phyloP scores from a whole-genome alignment of 345 rosid genomes.

The Anastatica hierochuntica region DNA sequence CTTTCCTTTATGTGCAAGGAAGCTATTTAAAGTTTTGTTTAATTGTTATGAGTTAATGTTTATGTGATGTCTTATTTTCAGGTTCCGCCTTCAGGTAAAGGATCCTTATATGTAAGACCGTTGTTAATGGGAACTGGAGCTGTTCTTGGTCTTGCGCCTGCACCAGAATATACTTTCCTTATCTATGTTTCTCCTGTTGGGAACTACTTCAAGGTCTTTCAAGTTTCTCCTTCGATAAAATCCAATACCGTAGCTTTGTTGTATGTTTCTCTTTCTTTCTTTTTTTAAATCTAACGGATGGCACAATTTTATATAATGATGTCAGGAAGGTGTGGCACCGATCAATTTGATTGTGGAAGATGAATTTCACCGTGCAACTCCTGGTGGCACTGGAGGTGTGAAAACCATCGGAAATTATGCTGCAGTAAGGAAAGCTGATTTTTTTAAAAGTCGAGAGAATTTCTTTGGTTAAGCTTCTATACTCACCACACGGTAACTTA shows the following conservation, averaged over 20 bases:
- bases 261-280: no score
- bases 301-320: neutral
- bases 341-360: constrained; percentile 26
- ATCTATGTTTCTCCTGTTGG: constrained; percentile 93
- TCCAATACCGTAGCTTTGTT: no score
- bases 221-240: neutral
- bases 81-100: constrained; percentile 94
- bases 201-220: constrained; percentile 77
- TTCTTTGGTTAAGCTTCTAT: neutral
- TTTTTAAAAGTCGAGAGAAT: neutral
- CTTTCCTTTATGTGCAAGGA: neutral
- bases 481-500: neutral
- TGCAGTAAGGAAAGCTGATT: constrained; percentile 42
- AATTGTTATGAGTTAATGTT: neutral
- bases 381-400: constrained; percentile 97
- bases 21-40: neutral
- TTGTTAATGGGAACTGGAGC: constrained; percentile 96
- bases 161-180: constrained; percentile 89
- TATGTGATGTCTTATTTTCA: constrained; percentile 24
- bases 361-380: constrained; percentile 63
- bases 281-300: neutral
- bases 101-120: constrained; percentile 82
- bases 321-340: constrained; percentile 78
- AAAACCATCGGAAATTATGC: constrained; percentile 94
- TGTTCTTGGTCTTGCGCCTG: constrained; percentile 96